These are phyloP conservation scores for Rhodotorula paludigena DNA, from an alignment of 768 basidiomycete genomes.

Conservation along the genomic window DNA sequence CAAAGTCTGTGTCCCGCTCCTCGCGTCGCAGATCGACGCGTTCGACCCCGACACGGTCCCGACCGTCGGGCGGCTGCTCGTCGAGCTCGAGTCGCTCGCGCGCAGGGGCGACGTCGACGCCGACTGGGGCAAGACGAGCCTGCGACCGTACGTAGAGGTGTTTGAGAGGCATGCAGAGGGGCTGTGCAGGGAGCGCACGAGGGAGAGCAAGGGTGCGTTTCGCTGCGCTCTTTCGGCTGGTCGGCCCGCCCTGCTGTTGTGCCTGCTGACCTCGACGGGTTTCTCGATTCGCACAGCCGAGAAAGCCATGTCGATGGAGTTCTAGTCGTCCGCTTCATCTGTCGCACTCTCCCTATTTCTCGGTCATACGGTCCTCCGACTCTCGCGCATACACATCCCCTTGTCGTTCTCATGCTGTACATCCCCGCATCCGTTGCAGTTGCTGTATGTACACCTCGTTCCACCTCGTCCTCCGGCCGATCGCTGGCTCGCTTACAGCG, in stretches of 20 bases:
- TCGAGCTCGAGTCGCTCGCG: constrained; percentile 61
- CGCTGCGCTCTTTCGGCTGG: neutral
- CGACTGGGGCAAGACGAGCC: constrained; percentile 82
- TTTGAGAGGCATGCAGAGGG: constrained; percentile 65
- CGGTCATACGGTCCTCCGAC: neutral
- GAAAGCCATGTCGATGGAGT: constrained; percentile 24
- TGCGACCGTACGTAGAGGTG: constrained; percentile 85
- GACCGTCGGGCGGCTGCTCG: constrained; percentile 74
- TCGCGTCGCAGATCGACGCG: constrained; percentile 64
- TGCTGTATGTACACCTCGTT: neutral
- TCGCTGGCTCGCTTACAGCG: neutral
- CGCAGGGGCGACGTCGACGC: constrained; percentile 22
- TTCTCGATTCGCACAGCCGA: constrained; percentile 1
- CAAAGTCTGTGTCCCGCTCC: constrained; percentile 86
- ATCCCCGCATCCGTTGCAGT: neutral
- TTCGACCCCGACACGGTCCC: constrained; percentile 85
- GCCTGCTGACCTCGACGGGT: neutral
- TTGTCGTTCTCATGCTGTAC: neutral
- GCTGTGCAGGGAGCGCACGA: constrained; percentile 46
- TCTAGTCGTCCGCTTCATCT: neutral
- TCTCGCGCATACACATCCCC: neutral
- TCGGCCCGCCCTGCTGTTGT: too few species aligned
- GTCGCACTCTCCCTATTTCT: neutral
- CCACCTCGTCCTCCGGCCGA: neutral
- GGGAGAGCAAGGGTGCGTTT: constrained; percentile 45